These are phyloP conservation scores for Dendrostoma leiphaemia DNA, from an alignment of 2,329 filamentous ascomycete genomes.

Conservation along the genomic window DNA sequence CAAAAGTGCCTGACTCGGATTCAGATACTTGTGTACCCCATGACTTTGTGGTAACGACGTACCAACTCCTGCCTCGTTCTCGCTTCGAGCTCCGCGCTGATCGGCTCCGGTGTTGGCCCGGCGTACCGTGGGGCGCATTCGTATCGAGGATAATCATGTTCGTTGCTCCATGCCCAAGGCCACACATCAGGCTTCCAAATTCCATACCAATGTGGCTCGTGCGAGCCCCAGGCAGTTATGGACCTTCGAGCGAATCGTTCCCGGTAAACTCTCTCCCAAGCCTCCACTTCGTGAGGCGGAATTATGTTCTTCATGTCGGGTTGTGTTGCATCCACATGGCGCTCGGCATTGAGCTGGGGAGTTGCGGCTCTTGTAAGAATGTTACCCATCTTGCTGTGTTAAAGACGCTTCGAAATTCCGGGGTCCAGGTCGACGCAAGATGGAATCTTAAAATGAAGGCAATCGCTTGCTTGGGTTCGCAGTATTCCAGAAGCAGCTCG, in stretches of 20 bases:
- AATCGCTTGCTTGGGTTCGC: background rate
- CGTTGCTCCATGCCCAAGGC: background rate
- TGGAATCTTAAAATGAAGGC: background rate
- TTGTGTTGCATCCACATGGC: background rate
- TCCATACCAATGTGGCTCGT: background rate
- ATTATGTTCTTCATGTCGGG: background rate
- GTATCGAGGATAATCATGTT: background rate
- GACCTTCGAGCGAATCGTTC: background rate
- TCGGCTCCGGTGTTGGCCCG: background rate
- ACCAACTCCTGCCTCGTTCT: background rate
- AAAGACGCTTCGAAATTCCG: background rate
- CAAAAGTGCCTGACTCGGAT: background rate
- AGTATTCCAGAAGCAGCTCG: background rate
- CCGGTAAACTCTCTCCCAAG: background rate
- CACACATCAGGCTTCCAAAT: background rate
- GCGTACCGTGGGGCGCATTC: background rate
- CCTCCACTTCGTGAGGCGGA: background rate
- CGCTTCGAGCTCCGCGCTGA: slow-evolving; percentile 1
- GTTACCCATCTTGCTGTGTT: background rate
- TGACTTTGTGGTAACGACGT: background rate
- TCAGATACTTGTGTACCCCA: background rate
- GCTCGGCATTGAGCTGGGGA: background rate
- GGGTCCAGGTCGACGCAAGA: background rate
- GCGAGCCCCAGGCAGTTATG: background rate
- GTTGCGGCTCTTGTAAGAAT: background rate